phyloP scores from a whole-genome alignment of 2,329 filamentous ascomycete species.

The Zasmidium citrigriseum region DNA sequence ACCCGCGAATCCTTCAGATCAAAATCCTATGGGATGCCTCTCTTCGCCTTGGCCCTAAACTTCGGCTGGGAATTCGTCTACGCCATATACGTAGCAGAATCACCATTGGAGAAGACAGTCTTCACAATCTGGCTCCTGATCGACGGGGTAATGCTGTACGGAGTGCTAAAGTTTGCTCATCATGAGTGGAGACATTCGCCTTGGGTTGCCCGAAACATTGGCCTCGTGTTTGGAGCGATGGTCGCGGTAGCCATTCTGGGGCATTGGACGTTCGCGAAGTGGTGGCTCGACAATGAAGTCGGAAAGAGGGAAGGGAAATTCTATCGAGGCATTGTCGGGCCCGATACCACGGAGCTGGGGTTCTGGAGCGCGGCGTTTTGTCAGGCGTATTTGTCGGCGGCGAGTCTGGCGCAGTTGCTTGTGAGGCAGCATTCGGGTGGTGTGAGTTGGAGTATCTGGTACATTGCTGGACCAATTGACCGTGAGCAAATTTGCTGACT shows the following conservation, averaged over 20 bases:
- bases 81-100: neutral
- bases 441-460: constrained; percentile 4
- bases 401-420: neutral
- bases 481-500: neutral
- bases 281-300: neutral
- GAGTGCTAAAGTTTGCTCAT: neutral
- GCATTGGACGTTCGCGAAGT: neutral
- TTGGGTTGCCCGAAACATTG: neutral
- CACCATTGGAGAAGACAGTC: neutral
- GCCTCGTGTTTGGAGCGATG: neutral
- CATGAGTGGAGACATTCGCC: neutral
- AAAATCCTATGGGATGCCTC: constrained; percentile 5
- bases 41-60: constrained; percentile 1
- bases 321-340: neutral
- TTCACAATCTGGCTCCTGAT: constrained; percentile 3
- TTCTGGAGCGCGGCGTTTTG: constrained; percentile 1
- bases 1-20: neutral
- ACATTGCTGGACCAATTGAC: neutral
- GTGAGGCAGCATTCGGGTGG: constrained; percentile 2
- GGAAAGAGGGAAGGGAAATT: neutral
- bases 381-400: neutral
- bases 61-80: constrained; percentile 4
- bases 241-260: neutral
- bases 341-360: neutral
- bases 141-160: constrained; percentile 1